Base-by-base conservation (phyloP, 2,329 filamentous ascomycete species). In the Colletotrichum filicis region DNA sequence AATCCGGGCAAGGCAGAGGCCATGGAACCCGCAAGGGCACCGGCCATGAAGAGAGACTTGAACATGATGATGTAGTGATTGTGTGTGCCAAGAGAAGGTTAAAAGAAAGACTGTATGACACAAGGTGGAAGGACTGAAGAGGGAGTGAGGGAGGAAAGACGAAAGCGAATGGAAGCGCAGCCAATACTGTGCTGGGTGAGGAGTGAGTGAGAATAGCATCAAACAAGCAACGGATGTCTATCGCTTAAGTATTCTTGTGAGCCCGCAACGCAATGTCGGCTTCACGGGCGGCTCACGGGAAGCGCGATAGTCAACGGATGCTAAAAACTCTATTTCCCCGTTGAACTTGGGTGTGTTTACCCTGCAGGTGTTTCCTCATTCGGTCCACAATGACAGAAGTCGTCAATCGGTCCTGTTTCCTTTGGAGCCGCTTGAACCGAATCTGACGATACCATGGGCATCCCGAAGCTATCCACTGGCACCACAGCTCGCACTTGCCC, bases 21-120 rank as follows among this genome's bases (percentile, higher is more conserved):
- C 35, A 73, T 16, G 22, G 67, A 57, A 60, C 60, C 70, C 2
- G 59, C 55, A 55, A 70, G 46, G 60, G 55, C 59, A 6, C 61
- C 49, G 37, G 71, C 68, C 58, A 71, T 4, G 28, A 71, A 35
- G 9, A 59, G n/a, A 11, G 68, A 67, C 19, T 46, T 60, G 46
- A 66, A 24, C 71, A 74, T 74, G 26, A 42, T 55, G 57, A 42
- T 55, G 57, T 46, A 46, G 53, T 55, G 42, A 26, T 60, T 53
- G 22, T 32, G 24, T 24, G 55, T 60, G 66, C 46, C 70, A 65
- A 61, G 37, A 22, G 46, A 49, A 32, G 69, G 22, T 12, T 37
- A 22, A 70, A 69, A 30, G 70, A 73, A 30, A 26, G 66, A 73
- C 66, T 52, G 16, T 14, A 22, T 61, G 70, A 69, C 66, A 69